Evolutionary conservation across 2,329 filamentous ascomycete species (phyloP).

Genomic region (Ustulina deusta): DNA sequence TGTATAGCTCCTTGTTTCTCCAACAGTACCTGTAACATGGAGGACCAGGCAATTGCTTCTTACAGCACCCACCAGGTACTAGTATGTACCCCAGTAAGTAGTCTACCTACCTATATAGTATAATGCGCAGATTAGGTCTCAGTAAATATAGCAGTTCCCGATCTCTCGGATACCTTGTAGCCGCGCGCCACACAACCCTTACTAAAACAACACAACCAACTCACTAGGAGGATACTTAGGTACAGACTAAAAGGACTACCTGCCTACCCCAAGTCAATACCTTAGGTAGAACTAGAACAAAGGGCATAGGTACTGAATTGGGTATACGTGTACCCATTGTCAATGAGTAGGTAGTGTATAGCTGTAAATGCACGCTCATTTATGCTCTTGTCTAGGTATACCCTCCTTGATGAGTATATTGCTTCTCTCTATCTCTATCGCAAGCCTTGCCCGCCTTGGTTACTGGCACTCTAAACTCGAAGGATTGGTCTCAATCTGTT

Average conservation of each 20-base stretch:
- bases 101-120: not conserved
- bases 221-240: not conserved
- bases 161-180: conserved; percentile 31
- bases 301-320: too few relatives aligned
- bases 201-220: conserved; percentile 17
- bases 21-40: not conserved
- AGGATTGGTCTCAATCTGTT: not conserved
- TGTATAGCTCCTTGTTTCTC: not conserved
- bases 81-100: too few relatives aligned
- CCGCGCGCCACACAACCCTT: conserved; percentile 22
- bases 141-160: conserved; percentile 31
- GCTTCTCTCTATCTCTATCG: conserved; percentile 4
- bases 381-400: not conserved
- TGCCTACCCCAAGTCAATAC: too few relatives aligned
- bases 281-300: too few relatives aligned
- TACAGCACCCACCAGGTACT: not conserved
- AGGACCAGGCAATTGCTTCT: not conserved
- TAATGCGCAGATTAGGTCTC: conserved; percentile 5
- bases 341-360: not conserved
- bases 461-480: conserved; percentile 6
- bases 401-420: not conserved
- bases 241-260: not conserved
- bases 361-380: not conserved
- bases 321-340: not conserved
- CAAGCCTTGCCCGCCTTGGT: conserved; percentile 10